phyloP scores from a whole-genome alignment of 2,329 filamentous ascomycete species.

The Pseudopithomyces chartarum region DNA sequence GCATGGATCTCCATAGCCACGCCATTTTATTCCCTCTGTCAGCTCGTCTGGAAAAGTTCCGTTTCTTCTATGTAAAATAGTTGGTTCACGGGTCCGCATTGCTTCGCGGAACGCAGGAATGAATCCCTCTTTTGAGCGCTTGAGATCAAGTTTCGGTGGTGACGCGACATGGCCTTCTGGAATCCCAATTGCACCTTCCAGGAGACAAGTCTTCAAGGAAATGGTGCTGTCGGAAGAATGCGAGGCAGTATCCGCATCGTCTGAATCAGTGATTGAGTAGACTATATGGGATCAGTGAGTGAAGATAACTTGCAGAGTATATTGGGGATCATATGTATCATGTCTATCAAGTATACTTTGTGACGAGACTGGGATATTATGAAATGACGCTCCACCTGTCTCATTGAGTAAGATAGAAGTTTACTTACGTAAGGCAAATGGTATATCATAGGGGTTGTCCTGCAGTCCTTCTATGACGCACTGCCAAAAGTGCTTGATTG shows the following conservation, averaged over 20 bases:
- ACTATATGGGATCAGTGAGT: slow-evolving; percentile 7
- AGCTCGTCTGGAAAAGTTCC: slow-evolving; percentile 31
- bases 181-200: slow-evolving; percentile 41
- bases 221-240: slow-evolving; percentile 34
- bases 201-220: slow-evolving; percentile 32
- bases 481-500: slow-evolving; percentile 51
- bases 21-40: slow-evolving; percentile 36
- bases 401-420: neutral
- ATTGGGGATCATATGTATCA: neutral
- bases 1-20: slow-evolving; percentile 40
- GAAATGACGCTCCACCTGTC: no score
- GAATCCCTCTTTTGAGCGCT: slow-evolving; percentile 35
- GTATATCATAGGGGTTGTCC: slow-evolving; percentile 40
- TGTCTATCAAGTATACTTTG: no score
- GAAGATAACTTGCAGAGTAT: neutral
- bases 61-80: slow-evolving; percentile 30
- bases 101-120: slow-evolving; percentile 40
- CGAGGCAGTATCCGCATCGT: slow-evolving; percentile 29
- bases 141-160: slow-evolving; percentile 33
- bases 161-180: slow-evolving; percentile 35
- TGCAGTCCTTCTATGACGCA: slow-evolving; percentile 56
- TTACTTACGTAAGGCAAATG: slow-evolving; percentile 30
- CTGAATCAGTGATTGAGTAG: slow-evolving; percentile 36
- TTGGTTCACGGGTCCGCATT: slow-evolving; percentile 39
- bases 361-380: no score